Evolutionary conservation across 257 asterid genomes (phyloP).

Genomic region (Solanum pinnatisectum): DNA sequence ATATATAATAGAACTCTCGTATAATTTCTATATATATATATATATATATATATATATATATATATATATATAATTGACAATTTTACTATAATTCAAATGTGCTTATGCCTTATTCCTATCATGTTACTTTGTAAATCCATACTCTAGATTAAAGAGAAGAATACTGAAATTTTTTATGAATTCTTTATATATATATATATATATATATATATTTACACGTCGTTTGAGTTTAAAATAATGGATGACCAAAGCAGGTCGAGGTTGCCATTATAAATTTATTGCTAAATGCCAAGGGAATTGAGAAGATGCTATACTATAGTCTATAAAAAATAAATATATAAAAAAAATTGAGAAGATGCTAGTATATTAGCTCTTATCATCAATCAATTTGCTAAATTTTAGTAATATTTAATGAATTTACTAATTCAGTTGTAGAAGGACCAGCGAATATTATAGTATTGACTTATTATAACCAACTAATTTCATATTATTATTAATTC

Average conservation of each 20-base stretch:
- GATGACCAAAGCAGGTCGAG: background rate
- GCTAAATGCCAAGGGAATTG: background rate
- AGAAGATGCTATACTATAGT: background rate
- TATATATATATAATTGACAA: too few species aligned
- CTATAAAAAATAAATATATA: too few species aligned
- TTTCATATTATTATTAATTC: background rate
- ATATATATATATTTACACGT: background rate
- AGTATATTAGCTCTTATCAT: background rate
- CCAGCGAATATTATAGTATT: background rate
- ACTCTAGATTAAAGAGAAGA: background rate
- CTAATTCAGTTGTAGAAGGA: background rate
- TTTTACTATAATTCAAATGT: too few species aligned
- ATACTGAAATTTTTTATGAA: too few species aligned
- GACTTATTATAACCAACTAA: background rate
- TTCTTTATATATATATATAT: too few species aligned
- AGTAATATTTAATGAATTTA: background rate
- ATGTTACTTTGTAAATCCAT: background rate
- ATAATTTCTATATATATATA: too few species aligned
- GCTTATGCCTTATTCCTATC: background rate
- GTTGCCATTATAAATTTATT: too few species aligned
- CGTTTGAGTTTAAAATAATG: background rate
- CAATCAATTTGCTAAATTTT: background rate
- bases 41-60: too few species aligned
- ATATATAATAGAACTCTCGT: too few species aligned
- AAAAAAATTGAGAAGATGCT: background rate